Conservation (phyloP, 176 grass and related monocot species). For the Cenchrus purpureus region DNA sequence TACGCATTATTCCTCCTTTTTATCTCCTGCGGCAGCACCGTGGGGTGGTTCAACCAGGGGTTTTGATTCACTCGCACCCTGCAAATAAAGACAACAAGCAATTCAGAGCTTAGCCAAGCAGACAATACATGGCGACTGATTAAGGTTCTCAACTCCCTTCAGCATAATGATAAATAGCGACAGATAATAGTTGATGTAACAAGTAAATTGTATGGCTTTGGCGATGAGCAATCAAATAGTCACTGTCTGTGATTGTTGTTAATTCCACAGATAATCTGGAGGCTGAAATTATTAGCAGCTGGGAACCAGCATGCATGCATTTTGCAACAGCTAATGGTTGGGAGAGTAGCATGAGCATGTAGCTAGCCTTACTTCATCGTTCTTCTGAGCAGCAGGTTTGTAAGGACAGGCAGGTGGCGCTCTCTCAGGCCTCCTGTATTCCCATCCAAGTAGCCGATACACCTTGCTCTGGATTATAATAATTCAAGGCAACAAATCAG, state of each 20-base stretch:
- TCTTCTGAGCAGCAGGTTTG: conserved; percentile 69
- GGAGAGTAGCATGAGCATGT: neutral
- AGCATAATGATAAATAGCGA: neutral
- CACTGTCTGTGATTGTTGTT: neutral
- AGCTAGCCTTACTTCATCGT: conserved; percentile 50
- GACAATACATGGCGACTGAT: too few relatives aligned
- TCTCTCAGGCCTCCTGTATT: conserved; percentile 81
- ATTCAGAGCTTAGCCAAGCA: neutral
- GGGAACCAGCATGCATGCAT: neutral
- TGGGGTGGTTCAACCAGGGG: conserved; percentile 39
- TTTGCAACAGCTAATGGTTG: neutral
- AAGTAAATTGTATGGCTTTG: neutral
- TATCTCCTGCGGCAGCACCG: conserved; percentile 28
- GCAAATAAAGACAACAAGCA: conserved; percentile 15
- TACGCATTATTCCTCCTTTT: conserved; percentile 52
- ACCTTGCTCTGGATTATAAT: conserved; percentile 64
- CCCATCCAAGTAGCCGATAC: conserved; percentile 89
- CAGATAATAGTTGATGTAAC: neutral
- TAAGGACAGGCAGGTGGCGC: conserved; percentile 86
- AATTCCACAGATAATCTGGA: neutral
- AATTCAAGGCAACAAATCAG: neutral
- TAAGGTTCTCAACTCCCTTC: neutral
- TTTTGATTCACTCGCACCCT: conserved; percentile 58
- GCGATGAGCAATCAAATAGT: neutral
- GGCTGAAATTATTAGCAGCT: neutral